Conservation (phyloP, 2,329 filamentous ascomycete genomes). For the Fusarium concolor region DNA sequence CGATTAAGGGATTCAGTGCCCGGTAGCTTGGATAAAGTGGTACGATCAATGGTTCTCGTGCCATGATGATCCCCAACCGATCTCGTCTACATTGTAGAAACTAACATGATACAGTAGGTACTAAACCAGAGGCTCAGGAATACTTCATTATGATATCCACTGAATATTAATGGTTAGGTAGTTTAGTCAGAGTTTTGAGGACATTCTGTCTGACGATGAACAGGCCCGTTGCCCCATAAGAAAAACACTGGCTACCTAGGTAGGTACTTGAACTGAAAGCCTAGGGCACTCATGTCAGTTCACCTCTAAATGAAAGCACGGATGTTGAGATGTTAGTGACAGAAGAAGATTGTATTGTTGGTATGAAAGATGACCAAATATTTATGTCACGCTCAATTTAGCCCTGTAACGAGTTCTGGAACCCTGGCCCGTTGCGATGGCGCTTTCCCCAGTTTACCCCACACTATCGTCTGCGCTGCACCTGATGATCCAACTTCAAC, state of each 20-base stretch:
- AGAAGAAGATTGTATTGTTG: too few species aligned
- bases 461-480: slow-evolving; percentile 34
- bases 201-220: not conserved
- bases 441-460: slow-evolving; percentile 42
- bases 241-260: not conserved
- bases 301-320: not conserved
- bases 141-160: too few species aligned
- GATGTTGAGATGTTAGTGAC: not conserved
- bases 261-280: not conserved
- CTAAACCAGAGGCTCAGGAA: too few species aligned
- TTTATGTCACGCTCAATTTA: not conserved
- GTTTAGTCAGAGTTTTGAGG: not conserved
- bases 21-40: slow-evolving; percentile 1
- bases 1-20: not conserved
- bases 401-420: slow-evolving; percentile 6
- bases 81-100: not conserved
- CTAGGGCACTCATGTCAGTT: not conserved
- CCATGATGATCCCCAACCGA: not conserved
- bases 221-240: not conserved
- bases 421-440: slow-evolving; percentile 14
- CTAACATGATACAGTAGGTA: too few species aligned
- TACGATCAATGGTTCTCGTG: slow-evolving; percentile 7
- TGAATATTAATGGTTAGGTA: not conserved
- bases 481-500: slow-evolving; percentile 28
- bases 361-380: not conserved